Base-by-base conservation (phyloP, 495 filamentous ascomycete genomes). In the Penicillium pulvis region DNA sequence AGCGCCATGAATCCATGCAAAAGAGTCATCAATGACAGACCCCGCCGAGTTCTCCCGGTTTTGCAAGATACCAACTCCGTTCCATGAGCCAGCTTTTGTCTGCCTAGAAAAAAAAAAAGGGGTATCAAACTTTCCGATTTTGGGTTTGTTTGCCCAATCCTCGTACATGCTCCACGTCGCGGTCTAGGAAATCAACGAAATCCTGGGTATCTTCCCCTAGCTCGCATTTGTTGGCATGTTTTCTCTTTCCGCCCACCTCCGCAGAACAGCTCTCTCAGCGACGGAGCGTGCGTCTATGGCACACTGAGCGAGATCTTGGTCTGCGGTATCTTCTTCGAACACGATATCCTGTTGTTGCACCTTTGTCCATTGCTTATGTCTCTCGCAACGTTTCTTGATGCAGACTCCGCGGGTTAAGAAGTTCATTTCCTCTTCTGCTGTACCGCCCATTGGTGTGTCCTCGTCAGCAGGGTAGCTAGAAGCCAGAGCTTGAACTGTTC, bases 341-440 rank as follows among this genome's bases (percentile, higher is more conserved):
- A 68, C 51, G 28, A 73, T 74, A 23, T 83, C 79, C 41, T 81
- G 77, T 58, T 81, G 78, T 51, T 81, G 77, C 10, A 81, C 69
- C 57, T 80, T 83, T 44, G 75, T 60, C 80, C 80, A 83, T 42
- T 79, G 73, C 49, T 77, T 77, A 56, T 83, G 80, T 52, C 79
- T 59, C 60, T 82, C 79, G 53, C 80, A 83, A 6, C 79, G 73
- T 54, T 81, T 81, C 66, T 80, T 81, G 8, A 68, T 73, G 59
- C 80, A 83, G n/a, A 81, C 70, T n/a, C 79, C 79, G 16, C 69
- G 71, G 17, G 73, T 73, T 10, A 77, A 56, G 26, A 67, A 71
- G 17, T 71, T 61, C 0, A 71, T 58, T 28, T 69, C 64, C 23
- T 72, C 62, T 12, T 72, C 58, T 2, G 64, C 63, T 0, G 65